These are phyloP conservation scores for Vigna trinervia DNA, from an alignment of 306 rosid genomes.

Conservation along the genomic window DNA sequence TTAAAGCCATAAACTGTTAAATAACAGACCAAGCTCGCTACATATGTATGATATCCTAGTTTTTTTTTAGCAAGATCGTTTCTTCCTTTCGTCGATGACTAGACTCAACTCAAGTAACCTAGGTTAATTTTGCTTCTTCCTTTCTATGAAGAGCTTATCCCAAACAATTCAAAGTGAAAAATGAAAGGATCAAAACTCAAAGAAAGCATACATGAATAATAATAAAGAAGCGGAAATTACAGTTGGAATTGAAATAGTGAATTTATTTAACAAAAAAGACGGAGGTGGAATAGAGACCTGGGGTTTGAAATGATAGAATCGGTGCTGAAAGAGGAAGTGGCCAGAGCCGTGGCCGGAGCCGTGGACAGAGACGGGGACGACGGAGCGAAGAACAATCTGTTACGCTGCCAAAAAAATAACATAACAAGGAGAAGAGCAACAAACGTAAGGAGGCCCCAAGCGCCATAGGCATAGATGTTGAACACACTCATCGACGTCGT, in stretches of 20 bases:
- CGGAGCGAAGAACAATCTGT: slow-evolving; percentile 39
- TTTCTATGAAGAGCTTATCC: neutral
- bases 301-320: slow-evolving; percentile 46
- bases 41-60: too few species aligned
- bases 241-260: neutral
- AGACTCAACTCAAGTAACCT: neutral
- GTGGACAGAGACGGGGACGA: slow-evolving; percentile 29
- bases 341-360: slow-evolving; percentile 43
- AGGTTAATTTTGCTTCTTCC: neutral
- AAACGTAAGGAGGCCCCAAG: neutral
- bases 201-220: neutral
- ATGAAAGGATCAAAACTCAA: neutral
- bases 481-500: slow-evolving; percentile 15
- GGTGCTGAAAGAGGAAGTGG: slow-evolving; percentile 33
- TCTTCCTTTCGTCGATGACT: neutral
- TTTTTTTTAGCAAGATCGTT: neutral
- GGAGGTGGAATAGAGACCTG: slow-evolving; percentile 30
- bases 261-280: neutral
- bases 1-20: too few species aligned
- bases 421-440: slow-evolving; percentile 49
- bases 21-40: neutral
- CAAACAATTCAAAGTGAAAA: neutral
- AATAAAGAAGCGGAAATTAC: neutral
- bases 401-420: slow-evolving; percentile 53
- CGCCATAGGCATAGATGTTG: slow-evolving; percentile 52